Conservation (phyloP, 257 asterid genomes). For the Solanum etuberosum region DNA sequence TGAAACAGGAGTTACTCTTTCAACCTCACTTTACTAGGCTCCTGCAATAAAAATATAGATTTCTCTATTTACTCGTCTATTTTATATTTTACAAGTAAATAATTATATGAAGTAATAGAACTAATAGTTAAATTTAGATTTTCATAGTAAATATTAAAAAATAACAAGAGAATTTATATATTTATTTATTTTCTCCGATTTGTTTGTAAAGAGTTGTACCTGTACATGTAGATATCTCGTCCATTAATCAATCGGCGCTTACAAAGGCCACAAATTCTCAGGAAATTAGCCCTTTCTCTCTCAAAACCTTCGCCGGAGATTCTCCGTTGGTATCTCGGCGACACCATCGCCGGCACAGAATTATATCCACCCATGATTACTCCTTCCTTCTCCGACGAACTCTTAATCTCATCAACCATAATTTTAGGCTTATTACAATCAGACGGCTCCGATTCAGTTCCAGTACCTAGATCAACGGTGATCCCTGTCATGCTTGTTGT, state of each 20-base stretch:
- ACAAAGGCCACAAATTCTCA: constrained; percentile 48
- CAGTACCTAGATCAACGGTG: constrained; percentile 14
- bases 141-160: too few species aligned
- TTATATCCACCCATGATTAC: neutral
- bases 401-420: constrained; percentile 5
- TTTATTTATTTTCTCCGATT: too few species aligned
- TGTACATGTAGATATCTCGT: constrained; percentile 54
- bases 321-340: constrained; percentile 27
- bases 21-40: too few species aligned
- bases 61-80: too few species aligned
- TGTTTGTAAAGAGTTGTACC: constrained; percentile 12
- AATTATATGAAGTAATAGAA: too few species aligned
- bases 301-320: constrained; percentile 3
- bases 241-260: constrained; percentile 31
- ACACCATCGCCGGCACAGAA: constrained; percentile 9
- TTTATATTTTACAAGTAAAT: too few species aligned
- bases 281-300: constrained; percentile 18
- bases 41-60: too few species aligned
- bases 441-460: constrained; percentile 8
- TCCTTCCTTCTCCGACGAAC: neutral
- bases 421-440: neutral
- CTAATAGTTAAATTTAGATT: too few species aligned
- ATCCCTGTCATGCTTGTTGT: constrained; percentile 37
- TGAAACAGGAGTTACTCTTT: neutral
- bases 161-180: too few species aligned